Evolutionary conservation across 352 stramenopile genomes (phyloP).

Genomic region (Pythium sp.): DNA sequence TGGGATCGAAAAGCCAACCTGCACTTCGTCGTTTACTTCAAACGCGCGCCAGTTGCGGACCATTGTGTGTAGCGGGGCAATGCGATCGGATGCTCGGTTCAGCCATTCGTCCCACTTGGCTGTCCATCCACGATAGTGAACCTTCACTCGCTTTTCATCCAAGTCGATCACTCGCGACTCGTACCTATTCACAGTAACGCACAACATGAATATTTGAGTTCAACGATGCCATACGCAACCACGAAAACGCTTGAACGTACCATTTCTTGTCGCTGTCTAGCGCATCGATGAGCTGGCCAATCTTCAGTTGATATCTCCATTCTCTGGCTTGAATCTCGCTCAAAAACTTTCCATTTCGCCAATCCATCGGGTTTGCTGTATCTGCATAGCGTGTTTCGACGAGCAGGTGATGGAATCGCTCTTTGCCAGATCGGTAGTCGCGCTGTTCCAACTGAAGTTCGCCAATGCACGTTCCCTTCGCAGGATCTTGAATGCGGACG

Average conservation of each 20-base stretch:
- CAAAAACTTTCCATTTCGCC: conserved; percentile 55
- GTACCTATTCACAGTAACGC: conserved; percentile 28
- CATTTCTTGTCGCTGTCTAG: conserved; percentile 78
- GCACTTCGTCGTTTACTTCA: conserved; percentile 42
- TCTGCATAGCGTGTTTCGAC: conserved; percentile 45
- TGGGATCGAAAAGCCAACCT: conserved; percentile 39
- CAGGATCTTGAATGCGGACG: conserved; percentile 1
- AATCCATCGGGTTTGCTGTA: conserved; percentile 26
- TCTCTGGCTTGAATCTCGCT: conserved; percentile 55
- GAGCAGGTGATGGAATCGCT: conserved; percentile 63
- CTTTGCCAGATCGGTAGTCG: conserved; percentile 53
- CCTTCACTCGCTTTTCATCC: conserved; percentile 53
- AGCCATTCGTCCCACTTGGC: conserved; percentile 97
- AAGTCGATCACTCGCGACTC: conserved; percentile 62
- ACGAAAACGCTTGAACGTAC: conserved; percentile 20
- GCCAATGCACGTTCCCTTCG: conserved; percentile 21
- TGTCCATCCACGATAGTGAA: conserved; percentile 98
- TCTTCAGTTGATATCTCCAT: conserved; percentile 59
- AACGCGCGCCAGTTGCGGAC: conserved; percentile 76
- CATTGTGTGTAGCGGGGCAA: conserved; percentile 90
- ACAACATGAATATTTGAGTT: not conserved
- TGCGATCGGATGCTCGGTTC: conserved; percentile 73
- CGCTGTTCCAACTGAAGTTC: conserved; percentile 54
- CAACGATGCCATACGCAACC: not conserved
- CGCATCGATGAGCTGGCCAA: conserved; percentile 65